Evolutionary conservation across 1,284 basidiomycete genomes (phyloP), one percentile per base, ranked within the genome.

Genomic region (Neolentinus lepideus): DNA sequence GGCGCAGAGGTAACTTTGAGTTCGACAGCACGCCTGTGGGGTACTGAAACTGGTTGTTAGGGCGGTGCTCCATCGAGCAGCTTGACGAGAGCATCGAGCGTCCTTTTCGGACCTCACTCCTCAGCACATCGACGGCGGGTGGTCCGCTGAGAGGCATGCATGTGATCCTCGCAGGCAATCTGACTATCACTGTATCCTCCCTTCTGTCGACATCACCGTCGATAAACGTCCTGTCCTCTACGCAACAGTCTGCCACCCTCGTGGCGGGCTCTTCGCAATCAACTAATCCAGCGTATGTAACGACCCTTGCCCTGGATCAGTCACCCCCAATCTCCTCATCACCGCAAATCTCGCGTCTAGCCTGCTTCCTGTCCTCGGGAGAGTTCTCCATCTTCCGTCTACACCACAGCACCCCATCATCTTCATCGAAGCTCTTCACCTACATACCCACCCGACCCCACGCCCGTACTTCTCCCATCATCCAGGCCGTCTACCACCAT

Each of bases 401-500:
- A 38, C 71, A 80, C 60, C 76, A 78, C 56, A 66, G 71, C 25
- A 67, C 70, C 24, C 75, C 74, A 21, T 68, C 73, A 24, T 61
- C 69, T 12, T 75, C 80, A 1, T 62, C 68, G 3, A 71, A 74
- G 19, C 73, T 74, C 53, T 65, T 80, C 52, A 71, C 76, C 3
- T 83, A 84, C 64, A 63, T 75, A 43, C 82, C 84, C 14, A 63
- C 68, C 8, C 66, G 69, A 43, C 64, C 67, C 51, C 70, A 59
- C 27, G 53, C 69, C 2, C 73, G 80, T 47, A 73, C 69, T 4
- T 65, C 75, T 12, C 75, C 75, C 11, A 75, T 87, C 58, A 74
- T 79, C 48, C 82, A 84, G 52, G 85, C 84, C 11, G 87, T 77
- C 16, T 92, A 88, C 63, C 81, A 90, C 60, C 86, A 90, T 56